Evolutionary conservation across 257 asterid genomes (phyloP), one percentile per base, ranked within the genome.

Genomic region (Petunia secreta): DNA sequence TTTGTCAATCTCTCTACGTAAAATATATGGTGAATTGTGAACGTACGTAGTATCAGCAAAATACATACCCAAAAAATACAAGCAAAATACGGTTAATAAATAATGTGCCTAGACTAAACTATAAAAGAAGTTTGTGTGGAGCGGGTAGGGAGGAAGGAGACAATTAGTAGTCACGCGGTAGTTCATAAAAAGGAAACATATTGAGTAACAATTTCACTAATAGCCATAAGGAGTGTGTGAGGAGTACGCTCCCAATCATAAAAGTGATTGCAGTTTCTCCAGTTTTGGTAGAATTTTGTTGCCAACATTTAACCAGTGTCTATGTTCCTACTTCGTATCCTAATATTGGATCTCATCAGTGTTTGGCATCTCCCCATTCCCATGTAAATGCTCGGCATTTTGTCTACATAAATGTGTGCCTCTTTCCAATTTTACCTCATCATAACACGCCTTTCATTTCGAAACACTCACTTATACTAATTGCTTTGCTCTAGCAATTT

Each of bases 161-260:
- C 60, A 71, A 11, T 71, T 25, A 25, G 50, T 48, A 50, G 55
- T 71, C 77, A 71, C 44, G 62, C 62, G 13, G 34, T 6, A 48
- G 10, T 25, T 71, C 44, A 48, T 71, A 48, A 71, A 71, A 40
- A 44, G 77, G 34, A 71, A 71, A 50, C 62, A 50, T 34, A 34
- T 36, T 25, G 77, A 71, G 43, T 48, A 48, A 69, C 48, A 71
- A 46, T 71, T 25, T 71, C 7, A 25, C 25, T 25, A 25, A 25
- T 58, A 10, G 10, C 60, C 77, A 71, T 48, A 11, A 48, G 48
- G 6, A 46, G 60, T 25, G 11, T 46, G 77, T 71, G 59, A 71
- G 40, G 8, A 44, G 58, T 57, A 68, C 76, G 58, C 76, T 68
- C 58, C 58, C 25, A 16, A 55, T 55, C 25, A 14, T 55, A 55